phyloP scores from a whole-genome alignment of 768 basidiomycete species.

The Calocybe cyanea region DNA sequence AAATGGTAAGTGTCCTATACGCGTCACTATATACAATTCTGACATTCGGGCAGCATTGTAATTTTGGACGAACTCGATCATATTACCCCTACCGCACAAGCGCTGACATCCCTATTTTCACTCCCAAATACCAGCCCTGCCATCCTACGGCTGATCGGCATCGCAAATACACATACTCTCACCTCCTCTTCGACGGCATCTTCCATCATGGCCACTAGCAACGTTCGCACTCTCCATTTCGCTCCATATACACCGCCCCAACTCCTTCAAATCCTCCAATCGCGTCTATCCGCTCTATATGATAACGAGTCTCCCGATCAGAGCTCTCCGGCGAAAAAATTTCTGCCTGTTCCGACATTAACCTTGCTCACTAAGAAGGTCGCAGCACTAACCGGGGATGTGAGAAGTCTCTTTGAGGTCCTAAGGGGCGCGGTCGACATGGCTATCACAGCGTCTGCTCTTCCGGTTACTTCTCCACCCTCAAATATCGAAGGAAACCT shows the following conservation, averaged over 20 bases:
- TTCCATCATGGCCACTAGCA: slow-evolving; percentile 29
- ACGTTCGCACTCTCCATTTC: slow-evolving; percentile 72
- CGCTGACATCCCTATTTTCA: slow-evolving; percentile 62
- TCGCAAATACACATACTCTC: slow-evolving; percentile 87
- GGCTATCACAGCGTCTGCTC: slow-evolving; percentile 33
- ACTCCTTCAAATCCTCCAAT: slow-evolving; percentile 63
- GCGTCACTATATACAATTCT: slow-evolving; percentile 7
- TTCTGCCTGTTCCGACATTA: slow-evolving; percentile 62
- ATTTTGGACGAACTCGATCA: slow-evolving; percentile 89
- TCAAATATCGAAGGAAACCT: slow-evolving; percentile 27
- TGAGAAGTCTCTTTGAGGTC: slow-evolving; percentile 76
- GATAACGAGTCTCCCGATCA: slow-evolving; percentile 25
- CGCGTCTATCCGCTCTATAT: slow-evolving; percentile 55
- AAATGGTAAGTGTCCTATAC: slow-evolving; percentile 46
- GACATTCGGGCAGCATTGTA: slow-evolving; percentile 48
- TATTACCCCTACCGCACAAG: slow-evolving; percentile 57
- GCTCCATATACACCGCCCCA: slow-evolving; percentile 73
- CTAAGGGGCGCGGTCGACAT: slow-evolving; percentile 76
- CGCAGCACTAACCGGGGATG: slow-evolving; percentile 80
- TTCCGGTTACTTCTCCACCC: slow-evolving; percentile 12
- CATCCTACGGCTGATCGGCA: slow-evolving; percentile 69
- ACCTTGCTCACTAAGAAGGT: slow-evolving; percentile 76
- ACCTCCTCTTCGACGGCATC: slow-evolving; percentile 43
- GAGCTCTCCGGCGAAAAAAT: slow-evolving; percentile 37
- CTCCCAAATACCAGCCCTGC: slow-evolving; percentile 53